Conservation (phyloP, 1,139 yeast genomes). For the Ogataea hybrid region DNA sequence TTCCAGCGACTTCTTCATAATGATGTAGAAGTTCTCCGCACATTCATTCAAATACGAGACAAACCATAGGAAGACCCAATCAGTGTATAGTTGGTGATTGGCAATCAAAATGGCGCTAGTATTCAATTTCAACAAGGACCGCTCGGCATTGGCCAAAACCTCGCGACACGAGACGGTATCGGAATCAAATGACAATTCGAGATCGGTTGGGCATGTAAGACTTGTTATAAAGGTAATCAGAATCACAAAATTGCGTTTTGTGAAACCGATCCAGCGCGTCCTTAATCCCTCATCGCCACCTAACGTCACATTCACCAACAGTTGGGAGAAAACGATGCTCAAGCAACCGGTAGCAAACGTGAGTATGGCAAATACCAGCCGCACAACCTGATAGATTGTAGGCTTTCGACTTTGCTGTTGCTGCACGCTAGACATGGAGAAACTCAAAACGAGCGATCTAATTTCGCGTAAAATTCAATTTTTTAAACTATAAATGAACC, state of each 20-base stretch:
- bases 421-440: slow-evolving; percentile 10
- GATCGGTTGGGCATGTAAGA: slow-evolving; percentile 40
- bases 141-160: slow-evolving; percentile 16
- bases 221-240: slow-evolving; percentile 45
- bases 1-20: slow-evolving; percentile 75
- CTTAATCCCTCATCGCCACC: slow-evolving; percentile 34
- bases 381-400: slow-evolving; percentile 24
- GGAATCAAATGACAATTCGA: slow-evolving; percentile 41
- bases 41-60: slow-evolving; percentile 64
- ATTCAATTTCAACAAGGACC: slow-evolving; percentile 31
- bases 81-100: slow-evolving; percentile 92
- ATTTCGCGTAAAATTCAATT: background rate
- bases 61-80: slow-evolving; percentile 96
- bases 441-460: background rate
- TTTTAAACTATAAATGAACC: background rate
- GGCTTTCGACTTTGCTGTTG: background rate
- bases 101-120: slow-evolving; percentile 65
- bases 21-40: slow-evolving; percentile 64
- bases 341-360: slow-evolving; percentile 46
- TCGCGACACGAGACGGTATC: slow-evolving; percentile 30
- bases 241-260: slow-evolving; percentile 51
- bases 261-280: slow-evolving; percentile 36
- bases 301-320: slow-evolving; percentile 36
- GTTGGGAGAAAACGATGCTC: slow-evolving; percentile 44
- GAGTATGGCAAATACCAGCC: slow-evolving; percentile 36